Evolutionary conservation across 2,329 filamentous ascomycete species (phyloP).

Genomic region (Podosphaera fusca): DNA sequence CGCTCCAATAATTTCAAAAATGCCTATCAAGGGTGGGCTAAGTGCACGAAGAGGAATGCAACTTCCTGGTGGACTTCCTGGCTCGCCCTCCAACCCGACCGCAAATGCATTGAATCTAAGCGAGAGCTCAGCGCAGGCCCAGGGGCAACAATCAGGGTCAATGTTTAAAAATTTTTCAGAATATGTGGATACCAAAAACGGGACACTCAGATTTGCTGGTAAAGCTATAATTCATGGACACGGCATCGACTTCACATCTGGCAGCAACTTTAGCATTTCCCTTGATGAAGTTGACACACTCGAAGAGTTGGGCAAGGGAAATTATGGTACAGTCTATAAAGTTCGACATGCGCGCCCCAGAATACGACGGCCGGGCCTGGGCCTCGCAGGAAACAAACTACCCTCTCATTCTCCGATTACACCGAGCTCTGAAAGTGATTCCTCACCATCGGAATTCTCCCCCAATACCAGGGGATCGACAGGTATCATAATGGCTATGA

Average conservation of each 20-base stretch:
- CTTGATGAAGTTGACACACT: slow-evolving; percentile 85
- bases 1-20: slow-evolving; percentile 24
- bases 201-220: slow-evolving; percentile 77
- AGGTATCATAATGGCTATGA: slow-evolving; percentile 93
- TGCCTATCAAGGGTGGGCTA: slow-evolving; percentile 28
- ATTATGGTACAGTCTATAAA: slow-evolving; percentile 96
- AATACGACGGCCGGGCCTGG: slow-evolving; percentile 33
- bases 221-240: slow-evolving; percentile 75
- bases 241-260: slow-evolving; percentile 80
- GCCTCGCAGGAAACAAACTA: slow-evolving; percentile 23
- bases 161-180: slow-evolving; percentile 49
- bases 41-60: slow-evolving; percentile 45
- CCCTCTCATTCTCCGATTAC: slow-evolving; percentile 18
- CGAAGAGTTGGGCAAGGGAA: slow-evolving; percentile 87
- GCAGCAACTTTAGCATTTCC: slow-evolving; percentile 78
- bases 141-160: slow-evolving; percentile 16
- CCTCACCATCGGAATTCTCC: slow-evolving; percentile 13
- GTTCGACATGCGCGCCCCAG: slow-evolving; percentile 58
- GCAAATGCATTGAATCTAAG: slow-evolving; percentile 2
- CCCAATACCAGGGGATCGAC: slow-evolving; percentile 21
- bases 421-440: slow-evolving; percentile 14
- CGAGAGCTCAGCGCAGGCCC: slow-evolving; percentile 6
- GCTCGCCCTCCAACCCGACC: slow-evolving; percentile 5
- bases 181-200: slow-evolving; percentile 77
- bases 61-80: slow-evolving; percentile 22